phyloP scores from a whole-genome alignment of 176 grass and related monocot species.

The Thalia dealbata region DNA sequence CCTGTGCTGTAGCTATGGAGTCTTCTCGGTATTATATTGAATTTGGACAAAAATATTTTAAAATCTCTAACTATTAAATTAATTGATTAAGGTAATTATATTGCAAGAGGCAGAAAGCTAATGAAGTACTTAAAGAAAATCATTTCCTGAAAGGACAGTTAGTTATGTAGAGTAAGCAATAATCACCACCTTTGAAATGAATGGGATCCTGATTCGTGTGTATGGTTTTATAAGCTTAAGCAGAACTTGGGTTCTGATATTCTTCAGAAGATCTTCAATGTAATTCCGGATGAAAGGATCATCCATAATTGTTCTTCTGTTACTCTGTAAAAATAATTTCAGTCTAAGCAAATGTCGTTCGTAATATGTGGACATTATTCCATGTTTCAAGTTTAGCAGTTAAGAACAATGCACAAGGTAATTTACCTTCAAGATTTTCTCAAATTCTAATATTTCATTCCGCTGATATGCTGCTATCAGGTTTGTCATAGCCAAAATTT shows the following conservation, averaged over 20 bases:
- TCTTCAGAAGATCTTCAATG: conserved; percentile 96
- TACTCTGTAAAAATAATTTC: conserved; percentile 43
- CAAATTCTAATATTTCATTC: conserved; percentile 96
- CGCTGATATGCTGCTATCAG: conserved; percentile 96
- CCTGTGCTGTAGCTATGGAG: too few relatives aligned
- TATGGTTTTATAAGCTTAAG: conserved; percentile 99
- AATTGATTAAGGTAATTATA: not conserved
- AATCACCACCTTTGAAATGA: conserved; percentile 74
- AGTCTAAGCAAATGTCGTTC: conserved; percentile 1
- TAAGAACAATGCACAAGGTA: conserved; percentile 6
- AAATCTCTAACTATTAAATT: not conserved
- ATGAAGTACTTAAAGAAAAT: not conserved
- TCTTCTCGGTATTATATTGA: too few relatives aligned
- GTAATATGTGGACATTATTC: not conserved
- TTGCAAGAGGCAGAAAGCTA: not conserved
- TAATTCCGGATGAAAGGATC: conserved; percentile 98
- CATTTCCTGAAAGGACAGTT: not conserved
- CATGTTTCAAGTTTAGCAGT: not conserved
- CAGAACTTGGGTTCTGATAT: conserved; percentile 98
- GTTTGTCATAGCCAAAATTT: conserved; percentile 99
- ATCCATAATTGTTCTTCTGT: conserved; percentile 99
- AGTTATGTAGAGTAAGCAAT: not conserved
- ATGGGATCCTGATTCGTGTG: conserved; percentile 94
- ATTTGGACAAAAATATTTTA: too few relatives aligned
- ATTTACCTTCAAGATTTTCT: conserved; percentile 89